These are phyloP conservation scores for Macadamia integrifolia DNA, from an alignment of 164 flowering plant species.

Conservation along the genomic window DNA sequence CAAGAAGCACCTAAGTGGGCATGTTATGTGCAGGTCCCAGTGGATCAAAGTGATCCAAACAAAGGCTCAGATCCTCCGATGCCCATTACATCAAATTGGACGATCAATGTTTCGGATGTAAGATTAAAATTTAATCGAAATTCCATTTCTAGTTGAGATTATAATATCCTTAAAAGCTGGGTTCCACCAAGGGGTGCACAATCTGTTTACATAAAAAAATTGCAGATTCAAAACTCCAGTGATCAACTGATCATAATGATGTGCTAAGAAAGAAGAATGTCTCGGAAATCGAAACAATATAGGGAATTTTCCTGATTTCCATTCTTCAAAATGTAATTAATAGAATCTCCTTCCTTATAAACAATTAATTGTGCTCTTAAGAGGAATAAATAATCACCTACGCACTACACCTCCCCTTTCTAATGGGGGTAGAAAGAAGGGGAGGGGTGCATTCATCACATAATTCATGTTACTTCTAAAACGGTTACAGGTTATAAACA, in stretches of 20 bases:
- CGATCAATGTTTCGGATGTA: slow-evolving; percentile 52
- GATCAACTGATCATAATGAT: background rate
- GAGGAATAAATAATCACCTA: too few relatives aligned
- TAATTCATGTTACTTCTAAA: too few relatives aligned
- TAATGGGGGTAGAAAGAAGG: too few relatives aligned
- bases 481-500: too few relatives aligned
- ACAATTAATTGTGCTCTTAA: too few relatives aligned
- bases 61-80: slow-evolving; percentile 19
- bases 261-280: background rate
- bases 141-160: slow-evolving; percentile 1
- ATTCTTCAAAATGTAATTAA: too few relatives aligned
- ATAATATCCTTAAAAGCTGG: background rate
- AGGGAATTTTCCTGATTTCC: too few relatives aligned
- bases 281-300: background rate
- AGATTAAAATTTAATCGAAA: slow-evolving; percentile 15
- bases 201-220: background rate
- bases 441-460: too few relatives aligned
- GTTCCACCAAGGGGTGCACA: background rate
- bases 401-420: too few relatives aligned
- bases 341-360: too few relatives aligned
- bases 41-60: slow-evolving; percentile 24
- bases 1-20: slow-evolving; percentile 12
- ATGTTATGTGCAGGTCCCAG: slow-evolving; percentile 35
- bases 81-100: slow-evolving; percentile 33
- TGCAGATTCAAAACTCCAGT: background rate